Conservation (phyloP, 352 stramenopile genomes). For the Thalassiosira mediterranea region DNA sequence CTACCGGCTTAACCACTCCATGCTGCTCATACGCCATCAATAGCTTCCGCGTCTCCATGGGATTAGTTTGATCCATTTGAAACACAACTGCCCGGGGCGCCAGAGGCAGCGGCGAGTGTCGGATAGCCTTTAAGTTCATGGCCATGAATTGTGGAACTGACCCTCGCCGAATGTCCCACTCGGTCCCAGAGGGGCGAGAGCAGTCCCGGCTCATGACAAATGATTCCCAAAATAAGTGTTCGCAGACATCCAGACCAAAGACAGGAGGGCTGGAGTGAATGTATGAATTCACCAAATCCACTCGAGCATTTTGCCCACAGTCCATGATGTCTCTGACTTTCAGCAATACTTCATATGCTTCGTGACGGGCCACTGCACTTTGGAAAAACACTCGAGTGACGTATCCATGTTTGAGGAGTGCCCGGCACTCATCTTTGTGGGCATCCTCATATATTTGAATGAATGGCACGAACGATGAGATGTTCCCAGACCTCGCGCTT, state of each 20-base stretch:
- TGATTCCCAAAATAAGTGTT: slow-evolving; percentile 50
- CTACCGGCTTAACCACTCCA: slow-evolving; percentile 59
- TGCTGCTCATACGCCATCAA: slow-evolving; percentile 72
- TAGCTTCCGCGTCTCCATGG: slow-evolving; percentile 57
- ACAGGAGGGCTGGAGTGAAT: slow-evolving; percentile 5
- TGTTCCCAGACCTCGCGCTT: slow-evolving; percentile 42
- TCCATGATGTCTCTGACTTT: slow-evolving; percentile 47
- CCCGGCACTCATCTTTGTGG: slow-evolving; percentile 48
- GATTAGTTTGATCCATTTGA: slow-evolving; percentile 21
- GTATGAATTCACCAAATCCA: slow-evolving; percentile 34
- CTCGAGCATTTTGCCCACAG: slow-evolving; percentile 29
- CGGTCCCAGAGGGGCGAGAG: slow-evolving; percentile 27
- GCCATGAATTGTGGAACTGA: slow-evolving; percentile 30
- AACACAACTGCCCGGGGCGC: slow-evolving; percentile 36
- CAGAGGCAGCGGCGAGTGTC: slow-evolving; percentile 14
- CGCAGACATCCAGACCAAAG: slow-evolving; percentile 40
- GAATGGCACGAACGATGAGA: slow-evolving; percentile 53
- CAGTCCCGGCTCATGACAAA: slow-evolving; percentile 52
- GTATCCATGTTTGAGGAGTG: slow-evolving; percentile 47
- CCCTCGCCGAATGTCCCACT: slow-evolving; percentile 36
- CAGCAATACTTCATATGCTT: slow-evolving; percentile 36
- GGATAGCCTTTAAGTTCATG: slow-evolving; percentile 61
- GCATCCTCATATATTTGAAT: slow-evolving; percentile 52
- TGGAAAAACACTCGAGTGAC: slow-evolving; percentile 63
- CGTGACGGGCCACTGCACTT: slow-evolving; percentile 28